Evolutionary conservation across 2,329 filamentous ascomycete species (phyloP), one percentile per base, ranked within the genome.

Genomic region (Epichloe baconii): DNA sequence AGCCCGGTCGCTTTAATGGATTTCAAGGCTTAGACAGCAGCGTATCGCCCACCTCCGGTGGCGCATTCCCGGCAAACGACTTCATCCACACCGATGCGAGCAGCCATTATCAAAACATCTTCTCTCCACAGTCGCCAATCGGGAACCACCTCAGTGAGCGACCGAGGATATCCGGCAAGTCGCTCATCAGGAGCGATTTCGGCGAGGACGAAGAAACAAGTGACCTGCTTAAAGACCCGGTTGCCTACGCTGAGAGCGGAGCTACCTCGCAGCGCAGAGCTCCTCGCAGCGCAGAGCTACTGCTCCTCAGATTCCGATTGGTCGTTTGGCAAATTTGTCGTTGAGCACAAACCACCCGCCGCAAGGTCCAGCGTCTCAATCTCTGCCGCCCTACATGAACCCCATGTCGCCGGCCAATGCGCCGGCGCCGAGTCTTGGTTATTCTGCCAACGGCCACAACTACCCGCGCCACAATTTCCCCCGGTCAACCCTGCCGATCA

Each of bases 401-500:
- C 63, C 78, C 43, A 80, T 83, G 64, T 80, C 83, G 6, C 79
- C 82, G 2, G 63, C 69, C 6, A 70, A 81, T 47, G 64, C 60
- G 14, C 54, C 62, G 36, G 64, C 64, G 11, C 61, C 66, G 2
- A 58, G 53, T 14, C 51, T 63, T 26, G 55, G 53, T 3, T 66
- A 59, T 57, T 56, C 64, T 38, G 53, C 50, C 52, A 72, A 73
- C 38, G 74, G 71, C 50, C 71, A 76, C 57, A 75, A 79, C 53
- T 85, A 78, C 58, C 74, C 71, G 56, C 77, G 74, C 61, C 80
- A 81, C 55, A 84, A 80, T 57, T 86, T 55, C 91, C 91, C 91
- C 85, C 90, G 0, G 86, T 88, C 54, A 97, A 97, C 58, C 91
- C 90, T 0, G 90, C 91, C 12, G 91, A 98, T 62, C 87, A 96